These are phyloP conservation scores for Mycena belliarum DNA, from an alignment of 768 basidiomycete genomes.

Conservation along the genomic window DNA sequence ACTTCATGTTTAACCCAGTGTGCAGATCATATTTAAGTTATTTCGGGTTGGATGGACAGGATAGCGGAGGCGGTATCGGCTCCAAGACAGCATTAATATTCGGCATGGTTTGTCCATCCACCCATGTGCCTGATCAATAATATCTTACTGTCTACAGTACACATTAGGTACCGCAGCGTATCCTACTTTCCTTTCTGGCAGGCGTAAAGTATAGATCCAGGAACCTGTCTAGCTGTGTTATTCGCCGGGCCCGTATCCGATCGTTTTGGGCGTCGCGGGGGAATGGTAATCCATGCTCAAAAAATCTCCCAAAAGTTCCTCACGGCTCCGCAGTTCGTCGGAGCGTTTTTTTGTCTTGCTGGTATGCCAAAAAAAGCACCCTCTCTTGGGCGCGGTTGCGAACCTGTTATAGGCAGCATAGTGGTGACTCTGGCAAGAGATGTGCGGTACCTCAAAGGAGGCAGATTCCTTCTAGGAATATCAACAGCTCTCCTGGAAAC, in stretches of 20 bases:
- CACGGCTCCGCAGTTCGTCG: conserved; percentile 33
- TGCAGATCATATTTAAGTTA: conserved; percentile 41
- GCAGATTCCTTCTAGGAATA: conserved; percentile 54
- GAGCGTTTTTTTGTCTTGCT: conserved; percentile 40
- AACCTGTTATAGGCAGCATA: conserved; percentile 37
- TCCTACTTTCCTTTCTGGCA: not conserved
- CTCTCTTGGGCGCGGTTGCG: too few species aligned
- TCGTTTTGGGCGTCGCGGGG: conserved; percentile 43
- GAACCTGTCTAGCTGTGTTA: conserved; percentile 38
- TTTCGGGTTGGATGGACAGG: conserved; percentile 40
- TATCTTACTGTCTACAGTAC: conserved; percentile 30
- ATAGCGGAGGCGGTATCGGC: conserved; percentile 45
- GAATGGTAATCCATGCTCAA: conserved; percentile 37
- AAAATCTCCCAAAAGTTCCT: not conserved
- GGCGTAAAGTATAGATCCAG: conserved; percentile 13
- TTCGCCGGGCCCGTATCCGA: conserved; percentile 45
- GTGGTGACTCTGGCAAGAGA: conserved; percentile 47
- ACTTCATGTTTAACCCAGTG: not conserved
- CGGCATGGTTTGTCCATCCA: conserved; percentile 37
- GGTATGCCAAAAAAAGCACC: conserved; percentile 25
- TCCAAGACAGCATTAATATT: conserved; percentile 46
- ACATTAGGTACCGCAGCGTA: conserved; percentile 34
- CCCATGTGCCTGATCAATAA: not conserved
- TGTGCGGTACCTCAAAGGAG: conserved; percentile 49
- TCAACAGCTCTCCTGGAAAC: conserved; percentile 50